A percentile compares a stretch with the other conserved stretches of the same genome.
phyloP scores from a whole-genome alignment of 1,139 yeast genomes.

The Candida pseudocylindracea region DNA sequence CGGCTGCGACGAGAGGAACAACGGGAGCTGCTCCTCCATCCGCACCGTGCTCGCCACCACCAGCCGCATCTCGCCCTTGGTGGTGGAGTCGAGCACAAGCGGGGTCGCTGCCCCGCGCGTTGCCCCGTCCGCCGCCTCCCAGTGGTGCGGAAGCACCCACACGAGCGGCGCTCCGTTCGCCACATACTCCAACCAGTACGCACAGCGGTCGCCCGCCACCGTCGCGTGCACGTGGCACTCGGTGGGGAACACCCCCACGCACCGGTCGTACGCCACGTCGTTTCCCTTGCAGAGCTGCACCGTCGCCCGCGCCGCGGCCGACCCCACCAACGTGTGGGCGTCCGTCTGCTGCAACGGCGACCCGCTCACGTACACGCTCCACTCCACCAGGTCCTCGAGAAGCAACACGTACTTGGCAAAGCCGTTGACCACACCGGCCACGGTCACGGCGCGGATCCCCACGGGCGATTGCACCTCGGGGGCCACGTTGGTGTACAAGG shows the following conservation, averaged over 20 bases:
- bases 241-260: slow-evolving; percentile 14
- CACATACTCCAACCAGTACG: slow-evolving; percentile 11
- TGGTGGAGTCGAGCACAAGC: slow-evolving; percentile 35
- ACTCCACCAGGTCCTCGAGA: background rate
- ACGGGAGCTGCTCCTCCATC: slow-evolving; percentile 28
- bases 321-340: background rate
- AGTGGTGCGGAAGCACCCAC: slow-evolving; percentile 52
- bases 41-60: background rate
- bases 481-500: slow-evolving; percentile 2
- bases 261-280: slow-evolving; percentile 19
- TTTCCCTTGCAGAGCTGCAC: slow-evolving; percentile 1
- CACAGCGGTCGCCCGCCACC: slow-evolving; percentile 3
- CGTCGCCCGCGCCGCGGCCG: background rate
- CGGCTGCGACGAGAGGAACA: slow-evolving; percentile 22
- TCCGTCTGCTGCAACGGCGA: slow-evolving; percentile 1
- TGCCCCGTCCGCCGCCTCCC: slow-evolving; percentile 14
- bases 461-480: background rate
- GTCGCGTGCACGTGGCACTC: slow-evolving; percentile 2
- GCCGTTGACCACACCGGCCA: background rate
- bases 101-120: slow-evolving; percentile 9
- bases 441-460: slow-evolving; percentile 3
- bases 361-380: background rate
- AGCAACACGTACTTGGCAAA: background rate
- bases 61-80: slow-evolving; percentile 35
- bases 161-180: slow-evolving; percentile 13